Evolutionary conservation across 139 green algal species (phyloP).

Genomic region (Chlorella sp.): DNA sequence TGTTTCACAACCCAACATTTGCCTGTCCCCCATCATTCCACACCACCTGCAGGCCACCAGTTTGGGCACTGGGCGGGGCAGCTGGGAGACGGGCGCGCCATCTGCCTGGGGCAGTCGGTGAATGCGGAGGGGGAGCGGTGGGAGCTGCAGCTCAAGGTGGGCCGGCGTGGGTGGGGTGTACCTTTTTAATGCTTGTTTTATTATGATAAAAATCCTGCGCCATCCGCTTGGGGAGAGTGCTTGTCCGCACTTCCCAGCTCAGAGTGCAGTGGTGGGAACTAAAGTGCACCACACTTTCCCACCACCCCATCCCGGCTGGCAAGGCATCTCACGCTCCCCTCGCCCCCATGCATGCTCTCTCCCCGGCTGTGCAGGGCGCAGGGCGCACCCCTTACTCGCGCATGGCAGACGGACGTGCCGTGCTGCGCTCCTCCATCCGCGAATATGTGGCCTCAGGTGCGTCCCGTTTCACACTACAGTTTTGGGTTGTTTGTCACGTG

Average conservation of each 20-base stretch:
- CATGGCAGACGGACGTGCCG: constrained; percentile 88
- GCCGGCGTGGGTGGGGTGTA: neutral
- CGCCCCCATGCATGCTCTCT: neutral
- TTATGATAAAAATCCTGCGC: too few species aligned
- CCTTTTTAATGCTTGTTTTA: too few species aligned
- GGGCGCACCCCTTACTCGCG: constrained; percentile 95
- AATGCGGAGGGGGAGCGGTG: constrained; percentile 58
- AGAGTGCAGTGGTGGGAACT: too few species aligned
- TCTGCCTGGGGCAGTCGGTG: constrained; percentile 82
- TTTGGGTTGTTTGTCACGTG: too few species aligned
- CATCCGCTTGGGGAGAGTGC: too few species aligned
- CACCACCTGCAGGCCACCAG: constrained; percentile 68
- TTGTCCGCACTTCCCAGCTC: too few species aligned
- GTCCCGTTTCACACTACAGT: too few species aligned
- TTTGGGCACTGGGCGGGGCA: constrained; percentile 81
- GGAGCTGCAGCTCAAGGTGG: constrained; percentile 95
- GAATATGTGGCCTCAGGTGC: constrained; percentile 83
- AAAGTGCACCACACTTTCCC: too few species aligned
- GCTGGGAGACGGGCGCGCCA: constrained; percentile 89
- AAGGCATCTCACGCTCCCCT: neutral
- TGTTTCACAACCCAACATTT: too few species aligned
- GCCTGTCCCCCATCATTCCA: too few species aligned
- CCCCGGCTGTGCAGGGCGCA: constrained; percentile 65
- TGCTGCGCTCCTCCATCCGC: constrained; percentile 86
- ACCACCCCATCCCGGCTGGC: too few species aligned